Evolutionary conservation across 345 rosid species (phyloP).

Genomic region (Brassica napus): Da-Ae NC_063438.1:1728501-1729000

Average conservation of each 20-base stretch:
- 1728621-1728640: slow-evolving; percentile 72
- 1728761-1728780: slow-evolving; percentile 69
- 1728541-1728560: slow-evolving; percentile 89
- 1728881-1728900: slow-evolving; percentile 85
- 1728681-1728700: slow-evolving; percentile 79
- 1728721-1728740: slow-evolving; percentile 91
- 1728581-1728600: slow-evolving; percentile 85
- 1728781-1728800: slow-evolving; percentile 92
- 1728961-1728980: slow-evolving; percentile 82
- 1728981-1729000: slow-evolving; percentile 68
- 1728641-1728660: slow-evolving; percentile 72
- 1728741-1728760: slow-evolving; percentile 68
- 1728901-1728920: slow-evolving; percentile 82
- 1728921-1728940: slow-evolving; percentile 74
- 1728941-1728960: slow-evolving; percentile 68
- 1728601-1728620: slow-evolving; percentile 93
- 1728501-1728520: slow-evolving; percentile 4
- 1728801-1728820: slow-evolving; percentile 96
- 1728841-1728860: slow-evolving; percentile 80
- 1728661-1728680: slow-evolving; percentile 79
- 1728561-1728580: slow-evolving; percentile 85
- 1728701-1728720: slow-evolving; percentile 98
- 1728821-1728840: slow-evolving; percentile 89
- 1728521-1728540: slow-evolving; percentile 56
- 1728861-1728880: slow-evolving; percentile 80